Percentiles rank a stretch among this genome's conserved stretches.
phyloP scores from a whole-genome alignment of 345 rosid genomes.

The Brassica incana region DNA sequence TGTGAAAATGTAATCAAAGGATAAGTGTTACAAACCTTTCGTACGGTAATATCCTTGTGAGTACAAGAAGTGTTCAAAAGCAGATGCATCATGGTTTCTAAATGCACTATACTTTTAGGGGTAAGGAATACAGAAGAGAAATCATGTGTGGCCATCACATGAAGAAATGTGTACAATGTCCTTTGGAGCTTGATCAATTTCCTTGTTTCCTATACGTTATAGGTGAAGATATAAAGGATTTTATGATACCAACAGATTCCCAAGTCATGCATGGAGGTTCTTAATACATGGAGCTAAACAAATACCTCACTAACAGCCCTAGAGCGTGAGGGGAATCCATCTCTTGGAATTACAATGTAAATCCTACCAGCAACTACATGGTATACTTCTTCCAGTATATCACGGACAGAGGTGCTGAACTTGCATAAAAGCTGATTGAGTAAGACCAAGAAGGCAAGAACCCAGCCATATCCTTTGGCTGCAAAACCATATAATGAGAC shows the following conservation, averaged over 20 bases:
- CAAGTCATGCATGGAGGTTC: conserved; percentile 9
- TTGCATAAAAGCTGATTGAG: conserved; percentile 95
- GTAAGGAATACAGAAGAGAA: conserved; percentile 83
- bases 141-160: conserved; percentile 78
- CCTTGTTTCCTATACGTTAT: conserved; percentile 63
- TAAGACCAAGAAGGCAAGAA: conserved; percentile 50
- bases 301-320: conserved; percentile 78
- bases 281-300: not conserved
- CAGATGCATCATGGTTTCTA: conserved; percentile 68
- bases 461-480: conserved; percentile 90
- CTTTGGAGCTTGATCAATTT: conserved; percentile 89
- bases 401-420: conserved; percentile 62
- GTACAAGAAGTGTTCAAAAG: conserved; percentile 67
- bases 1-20: conserved; percentile 26
- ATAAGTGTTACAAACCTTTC: conserved; percentile 62
- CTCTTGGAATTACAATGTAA: conserved; percentile 55
- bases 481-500: conserved; percentile 35
- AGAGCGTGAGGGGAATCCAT: conserved; percentile 63
- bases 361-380: conserved; percentile 82
- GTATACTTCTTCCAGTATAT: conserved; percentile 82
- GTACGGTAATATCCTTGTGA: conserved; percentile 70
- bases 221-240: not conserved
- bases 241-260: not conserved
- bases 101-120: conserved; percentile 54
- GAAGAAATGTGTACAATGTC: conserved; percentile 81